Conservation (phyloP, 2,329 filamentous ascomycete species). For the Microdochium nivale region DNA sequence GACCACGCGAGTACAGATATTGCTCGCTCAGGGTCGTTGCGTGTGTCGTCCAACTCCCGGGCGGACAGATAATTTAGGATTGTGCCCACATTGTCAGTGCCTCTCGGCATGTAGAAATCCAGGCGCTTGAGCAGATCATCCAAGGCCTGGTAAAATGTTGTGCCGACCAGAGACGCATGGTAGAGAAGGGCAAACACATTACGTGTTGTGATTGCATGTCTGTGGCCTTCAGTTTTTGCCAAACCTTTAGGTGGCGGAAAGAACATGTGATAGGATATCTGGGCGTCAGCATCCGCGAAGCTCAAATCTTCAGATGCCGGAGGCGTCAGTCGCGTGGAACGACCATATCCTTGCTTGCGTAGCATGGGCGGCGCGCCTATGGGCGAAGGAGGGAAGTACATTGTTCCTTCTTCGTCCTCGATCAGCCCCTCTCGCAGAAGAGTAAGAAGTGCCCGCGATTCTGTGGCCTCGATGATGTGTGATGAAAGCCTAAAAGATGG, state of each 20-base stretch:
- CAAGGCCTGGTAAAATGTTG: slow-evolving; percentile 55
- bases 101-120: slow-evolving; percentile 46
- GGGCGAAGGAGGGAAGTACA: slow-evolving; percentile 33
- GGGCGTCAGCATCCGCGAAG: slow-evolving; percentile 37
- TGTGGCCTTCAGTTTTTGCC: slow-evolving; percentile 36
- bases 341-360: slow-evolving; percentile 17
- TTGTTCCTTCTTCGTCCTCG: slow-evolving; percentile 30
- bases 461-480: slow-evolving; percentile 48
- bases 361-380: slow-evolving; percentile 30
- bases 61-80: slow-evolving; percentile 53
- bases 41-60: slow-evolving; percentile 54
- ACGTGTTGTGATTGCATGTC: slow-evolving; percentile 57
- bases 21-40: slow-evolving; percentile 50
- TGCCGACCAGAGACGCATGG: slow-evolving; percentile 55
- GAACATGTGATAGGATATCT: slow-evolving; percentile 54
- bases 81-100: slow-evolving; percentile 47
- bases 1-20: slow-evolving; percentile 57
- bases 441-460: slow-evolving; percentile 43
- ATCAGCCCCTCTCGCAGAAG: slow-evolving; percentile 44
- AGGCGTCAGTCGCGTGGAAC: slow-evolving; percentile 29
- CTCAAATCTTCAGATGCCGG: slow-evolving; percentile 35
- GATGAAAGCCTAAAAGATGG: slow-evolving; percentile 51
- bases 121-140: slow-evolving; percentile 53
- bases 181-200: slow-evolving; percentile 62
- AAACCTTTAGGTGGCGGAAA: slow-evolving; percentile 48